Evolutionary conservation across 768 basidiomycete species (phyloP).

Genomic region (Pleurotus ostreatus): DNA sequence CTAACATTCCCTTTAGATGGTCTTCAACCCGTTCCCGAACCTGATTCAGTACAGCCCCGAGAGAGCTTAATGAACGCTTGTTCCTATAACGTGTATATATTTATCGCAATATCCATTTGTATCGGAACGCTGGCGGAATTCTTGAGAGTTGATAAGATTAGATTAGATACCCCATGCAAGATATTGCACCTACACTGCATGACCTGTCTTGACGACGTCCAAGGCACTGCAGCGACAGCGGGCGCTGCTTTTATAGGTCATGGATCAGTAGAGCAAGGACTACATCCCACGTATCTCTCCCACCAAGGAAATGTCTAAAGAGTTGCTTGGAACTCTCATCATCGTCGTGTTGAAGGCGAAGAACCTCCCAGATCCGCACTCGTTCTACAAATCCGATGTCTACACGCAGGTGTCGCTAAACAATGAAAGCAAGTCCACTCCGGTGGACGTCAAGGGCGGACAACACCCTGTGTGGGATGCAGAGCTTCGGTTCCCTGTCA

Average conservation of each 20-base stretch:
- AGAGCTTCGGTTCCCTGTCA: slow-evolving; percentile 75
- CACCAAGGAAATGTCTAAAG: slow-evolving; percentile 24
- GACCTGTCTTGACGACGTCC: background rate
- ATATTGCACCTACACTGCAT: too few relatives aligned
- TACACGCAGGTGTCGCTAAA: slow-evolving; percentile 65
- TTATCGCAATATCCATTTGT: too few relatives aligned
- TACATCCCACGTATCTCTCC: background rate
- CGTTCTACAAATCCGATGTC: slow-evolving; percentile 89
- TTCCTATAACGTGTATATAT: too few relatives aligned
- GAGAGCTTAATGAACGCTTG: too few relatives aligned
- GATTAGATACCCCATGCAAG: too few relatives aligned
- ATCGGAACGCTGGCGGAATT: too few relatives aligned
- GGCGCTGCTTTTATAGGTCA: background rate
- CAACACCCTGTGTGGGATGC: slow-evolving; percentile 94
- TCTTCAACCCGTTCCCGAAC: slow-evolving; percentile 49
- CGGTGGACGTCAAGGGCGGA: slow-evolving; percentile 40
- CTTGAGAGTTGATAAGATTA: too few relatives aligned
- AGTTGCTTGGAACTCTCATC: slow-evolving; percentile 74
- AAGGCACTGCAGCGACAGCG: background rate
- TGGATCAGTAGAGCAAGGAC: background rate
- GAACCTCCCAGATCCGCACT: slow-evolving; percentile 78
- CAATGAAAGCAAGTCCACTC: slow-evolving; percentile 25
- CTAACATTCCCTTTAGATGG: slow-evolving; percentile 31
- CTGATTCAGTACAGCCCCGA: slow-evolving; percentile 44
- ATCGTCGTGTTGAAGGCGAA: slow-evolving; percentile 83